Evolutionary conservation across 768 basidiomycete species (phyloP).

Genomic region (Calocybe indica): DNA sequence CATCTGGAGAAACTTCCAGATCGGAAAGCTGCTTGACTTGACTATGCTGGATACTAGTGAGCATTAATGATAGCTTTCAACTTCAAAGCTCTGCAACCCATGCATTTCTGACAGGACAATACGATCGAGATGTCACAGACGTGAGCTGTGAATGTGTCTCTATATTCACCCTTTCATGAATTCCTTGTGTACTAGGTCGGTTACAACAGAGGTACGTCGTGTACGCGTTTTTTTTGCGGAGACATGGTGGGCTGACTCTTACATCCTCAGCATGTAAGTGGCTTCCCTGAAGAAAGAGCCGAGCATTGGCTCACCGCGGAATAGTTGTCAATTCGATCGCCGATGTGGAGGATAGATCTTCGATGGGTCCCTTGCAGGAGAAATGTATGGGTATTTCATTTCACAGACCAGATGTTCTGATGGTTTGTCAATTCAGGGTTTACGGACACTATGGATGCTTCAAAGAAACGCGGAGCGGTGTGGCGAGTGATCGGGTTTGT

Average conservation of each 20-base stretch:
- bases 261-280: conserved; percentile 2
- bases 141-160: conserved; percentile 19
- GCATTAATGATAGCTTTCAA: conserved; percentile 2
- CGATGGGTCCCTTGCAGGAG: conserved; percentile 53
- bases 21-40: conserved; percentile 55
- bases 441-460: conserved; percentile 37
- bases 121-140: conserved; percentile 54
- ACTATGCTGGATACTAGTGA: conserved; percentile 59
- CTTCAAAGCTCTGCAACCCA: too few species aligned
- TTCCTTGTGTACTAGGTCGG: conserved; percentile 23
- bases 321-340: conserved; percentile 40
- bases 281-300: background rate
- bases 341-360: conserved; percentile 36
- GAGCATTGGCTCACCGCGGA: conserved; percentile 7
- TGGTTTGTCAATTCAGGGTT: conserved; percentile 31
- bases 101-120: conserved; percentile 29
- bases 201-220: conserved; percentile 42
- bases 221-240: background rate
- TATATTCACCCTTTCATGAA: background rate
- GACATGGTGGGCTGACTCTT: background rate
- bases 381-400: conserved; percentile 30
- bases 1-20: conserved; percentile 60
- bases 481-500: conserved; percentile 50
- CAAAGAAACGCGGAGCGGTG: conserved; percentile 38
- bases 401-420: background rate